Evolutionary conservation across 192 early-diverging fungal genomes (phyloP).

Genomic region (Backusella macrospora): DNA sequence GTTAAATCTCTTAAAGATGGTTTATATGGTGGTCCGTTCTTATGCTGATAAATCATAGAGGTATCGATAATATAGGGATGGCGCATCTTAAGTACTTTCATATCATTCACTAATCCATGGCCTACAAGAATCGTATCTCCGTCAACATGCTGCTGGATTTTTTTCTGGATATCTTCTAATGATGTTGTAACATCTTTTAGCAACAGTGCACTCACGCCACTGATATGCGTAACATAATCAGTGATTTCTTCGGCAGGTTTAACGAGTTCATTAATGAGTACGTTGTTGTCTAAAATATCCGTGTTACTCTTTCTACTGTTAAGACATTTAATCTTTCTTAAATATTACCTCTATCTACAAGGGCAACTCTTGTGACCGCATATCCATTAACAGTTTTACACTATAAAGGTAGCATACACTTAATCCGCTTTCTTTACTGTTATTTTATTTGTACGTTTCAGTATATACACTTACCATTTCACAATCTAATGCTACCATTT

Average conservation of each 20-base stretch:
- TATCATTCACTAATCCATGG: constrained; percentile 67
- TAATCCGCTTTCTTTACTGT: not conserved
- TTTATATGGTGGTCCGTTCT: constrained; percentile 52
- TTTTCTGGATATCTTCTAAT: constrained; percentile 51
- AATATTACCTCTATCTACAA: constrained; percentile 42
- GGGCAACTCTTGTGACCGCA: constrained; percentile 51
- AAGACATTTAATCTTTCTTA: not conserved
- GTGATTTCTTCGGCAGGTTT: constrained; percentile 50
- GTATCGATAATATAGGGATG: constrained; percentile 73
- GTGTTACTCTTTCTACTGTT: not conserved
- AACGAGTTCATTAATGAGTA: constrained; percentile 52
- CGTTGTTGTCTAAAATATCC: constrained; percentile 25
- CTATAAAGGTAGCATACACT: not conserved
- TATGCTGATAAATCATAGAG: constrained; percentile 54
- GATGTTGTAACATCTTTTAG: constrained; percentile 47
- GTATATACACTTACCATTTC: constrained; percentile 53
- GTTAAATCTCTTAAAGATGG: constrained; percentile 57
- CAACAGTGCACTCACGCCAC: constrained; percentile 53
- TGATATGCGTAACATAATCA: constrained; percentile 59
- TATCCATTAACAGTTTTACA: constrained; percentile 30
- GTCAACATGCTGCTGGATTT: constrained; percentile 39
- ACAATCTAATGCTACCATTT: constrained; percentile 58
- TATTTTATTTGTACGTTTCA: not conserved
- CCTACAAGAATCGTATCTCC: constrained; percentile 53
- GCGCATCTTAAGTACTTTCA: constrained; percentile 58